phyloP scores from a whole-genome alignment of 108 stramenopile genomes.

The Fistulifera solaris region DNA sequence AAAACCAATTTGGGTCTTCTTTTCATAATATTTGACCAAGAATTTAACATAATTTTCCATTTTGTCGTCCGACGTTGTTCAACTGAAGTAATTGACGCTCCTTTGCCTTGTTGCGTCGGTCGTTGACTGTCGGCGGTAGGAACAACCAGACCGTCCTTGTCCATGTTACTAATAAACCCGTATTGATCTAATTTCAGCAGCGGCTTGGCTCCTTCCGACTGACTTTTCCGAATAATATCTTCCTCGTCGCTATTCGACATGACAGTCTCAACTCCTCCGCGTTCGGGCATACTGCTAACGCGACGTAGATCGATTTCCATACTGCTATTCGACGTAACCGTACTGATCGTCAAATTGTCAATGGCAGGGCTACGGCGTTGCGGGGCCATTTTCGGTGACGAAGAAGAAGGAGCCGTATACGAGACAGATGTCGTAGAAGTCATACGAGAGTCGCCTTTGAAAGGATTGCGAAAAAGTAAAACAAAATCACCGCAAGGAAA shows the following conservation, averaged over 20 bases:
- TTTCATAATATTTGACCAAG: constrained; percentile 23
- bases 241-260: constrained; percentile 1
- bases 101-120: not conserved
- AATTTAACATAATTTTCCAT: constrained; percentile 36
- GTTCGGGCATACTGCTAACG: not conserved
- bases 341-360: too few species aligned
- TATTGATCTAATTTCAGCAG: constrained; percentile 31
- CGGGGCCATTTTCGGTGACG: too few species aligned
- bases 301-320: not conserved
- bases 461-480: too few species aligned
- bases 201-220: not conserved
- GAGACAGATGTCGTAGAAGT: too few species aligned
- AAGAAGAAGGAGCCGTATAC: too few species aligned
- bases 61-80: constrained; percentile 36
- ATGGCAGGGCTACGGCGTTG: too few species aligned
- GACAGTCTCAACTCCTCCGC: constrained; percentile 1
- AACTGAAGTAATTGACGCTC: not conserved
- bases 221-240: not conserved
- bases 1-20: constrained; percentile 2
- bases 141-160: constrained; percentile 19
- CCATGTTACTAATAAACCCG: constrained; percentile 53
- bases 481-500: too few species aligned
- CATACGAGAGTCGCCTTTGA: too few species aligned
- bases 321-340: not conserved
- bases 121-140: not conserved